phyloP scores from a whole-genome alignment of 139 green algal species.

The Micromonas pusilla region DNA sequence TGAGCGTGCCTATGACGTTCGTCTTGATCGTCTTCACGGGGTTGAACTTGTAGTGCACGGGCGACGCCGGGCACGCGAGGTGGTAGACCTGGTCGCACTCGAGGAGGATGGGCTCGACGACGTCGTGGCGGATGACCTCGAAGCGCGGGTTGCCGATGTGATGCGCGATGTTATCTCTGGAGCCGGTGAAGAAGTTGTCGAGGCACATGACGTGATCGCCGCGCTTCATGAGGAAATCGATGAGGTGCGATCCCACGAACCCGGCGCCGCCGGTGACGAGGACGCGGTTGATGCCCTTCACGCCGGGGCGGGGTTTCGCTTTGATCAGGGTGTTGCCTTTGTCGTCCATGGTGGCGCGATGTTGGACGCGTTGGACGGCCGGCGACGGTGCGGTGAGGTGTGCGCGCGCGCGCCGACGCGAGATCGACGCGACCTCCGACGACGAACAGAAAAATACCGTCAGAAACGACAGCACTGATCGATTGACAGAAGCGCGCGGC shows the following conservation, averaged over 20 bases:
- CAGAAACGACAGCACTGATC: no score
- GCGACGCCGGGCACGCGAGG: constrained; percentile 95
- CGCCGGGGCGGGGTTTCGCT: not conserved
- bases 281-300: not conserved
- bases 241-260: constrained; percentile 94
- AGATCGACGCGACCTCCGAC: no score
- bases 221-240: constrained; percentile 74
- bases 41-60: constrained; percentile 99
- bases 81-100: constrained; percentile 98
- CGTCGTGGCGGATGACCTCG: constrained; percentile 95
- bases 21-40: constrained; percentile 81
- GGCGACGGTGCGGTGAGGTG: not conserved
- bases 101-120: constrained; percentile 88
- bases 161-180: constrained; percentile 77
- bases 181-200: constrained; percentile 97
- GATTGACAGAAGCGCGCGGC: no score
- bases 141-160: constrained; percentile 84
- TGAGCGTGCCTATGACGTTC: constrained; percentile 93
- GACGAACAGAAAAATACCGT: no score
- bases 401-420: no score
- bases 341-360: not conserved
- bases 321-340: not conserved
- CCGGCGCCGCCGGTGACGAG: constrained; percentile 88
- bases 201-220: constrained; percentile 86
- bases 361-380: not conserved